These are phyloP conservation scores for Aspergillus avenaceus DNA, from an alignment of 495 filamentous ascomycete genomes.

Conservation along the genomic window DNA sequence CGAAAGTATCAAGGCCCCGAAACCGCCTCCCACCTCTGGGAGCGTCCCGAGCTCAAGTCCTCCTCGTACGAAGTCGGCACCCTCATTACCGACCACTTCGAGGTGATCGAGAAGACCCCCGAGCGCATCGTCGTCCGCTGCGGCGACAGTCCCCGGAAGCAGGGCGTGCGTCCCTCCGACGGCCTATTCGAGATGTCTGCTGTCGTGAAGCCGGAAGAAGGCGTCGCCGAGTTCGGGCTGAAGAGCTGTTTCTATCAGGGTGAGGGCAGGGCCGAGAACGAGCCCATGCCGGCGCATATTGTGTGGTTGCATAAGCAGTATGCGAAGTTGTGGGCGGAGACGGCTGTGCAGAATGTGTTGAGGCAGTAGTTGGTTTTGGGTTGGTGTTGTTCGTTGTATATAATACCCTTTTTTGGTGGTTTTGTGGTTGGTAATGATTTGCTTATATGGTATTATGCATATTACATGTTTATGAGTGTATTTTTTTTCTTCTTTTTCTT, in stretches of 20 bases:
- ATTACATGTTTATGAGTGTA: too few relatives aligned
- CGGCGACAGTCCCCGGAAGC: constrained; percentile 60
- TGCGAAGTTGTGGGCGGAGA: constrained; percentile 59
- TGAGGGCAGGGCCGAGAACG: constrained; percentile 37
- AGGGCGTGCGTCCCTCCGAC: constrained; percentile 55
- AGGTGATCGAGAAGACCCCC: constrained; percentile 63
- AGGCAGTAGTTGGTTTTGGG: constrained; percentile 1
- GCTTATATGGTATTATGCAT: too few relatives aligned
- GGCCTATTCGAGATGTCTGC: constrained; percentile 68
- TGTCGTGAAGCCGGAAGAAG: constrained; percentile 53
- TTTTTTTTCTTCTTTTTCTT: too few relatives aligned
- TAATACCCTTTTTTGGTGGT: too few relatives aligned
- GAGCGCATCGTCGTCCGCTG: constrained; percentile 60
- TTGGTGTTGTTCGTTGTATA: not conserved
- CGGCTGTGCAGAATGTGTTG: constrained; percentile 34
- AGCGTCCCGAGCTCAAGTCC: constrained; percentile 44
- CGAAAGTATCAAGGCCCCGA: constrained; percentile 58
- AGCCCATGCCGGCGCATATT: constrained; percentile 53
- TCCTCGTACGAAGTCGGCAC: constrained; percentile 60
- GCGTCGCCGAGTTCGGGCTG: constrained; percentile 59
- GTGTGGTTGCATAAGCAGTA: constrained; percentile 61
- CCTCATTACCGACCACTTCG: constrained; percentile 70
- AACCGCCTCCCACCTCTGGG: constrained; percentile 64
- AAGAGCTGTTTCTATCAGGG: constrained; percentile 66
- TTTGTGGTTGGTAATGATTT: too few relatives aligned